Conservation (phyloP, 108 stramenopile species). For the Seminavis robusta region DNA sequence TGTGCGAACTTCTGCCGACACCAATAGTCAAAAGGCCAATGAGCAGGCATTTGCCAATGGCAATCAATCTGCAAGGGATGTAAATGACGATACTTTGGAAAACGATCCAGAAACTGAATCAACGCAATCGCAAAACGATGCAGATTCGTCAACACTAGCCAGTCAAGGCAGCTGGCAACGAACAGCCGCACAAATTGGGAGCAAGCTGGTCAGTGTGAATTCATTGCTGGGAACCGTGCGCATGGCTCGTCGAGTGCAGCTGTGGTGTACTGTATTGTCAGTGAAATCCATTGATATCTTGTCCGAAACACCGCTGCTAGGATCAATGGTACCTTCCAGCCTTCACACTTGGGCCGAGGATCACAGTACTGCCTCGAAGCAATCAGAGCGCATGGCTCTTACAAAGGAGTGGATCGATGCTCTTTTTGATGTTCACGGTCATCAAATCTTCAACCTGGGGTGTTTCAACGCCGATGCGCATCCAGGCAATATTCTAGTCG, state of each 20-base stretch:
- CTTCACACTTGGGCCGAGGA: slow-evolving; percentile 64
- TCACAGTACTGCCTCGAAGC: slow-evolving; percentile 31
- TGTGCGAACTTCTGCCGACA: slow-evolving; percentile 31
- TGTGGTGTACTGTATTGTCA: slow-evolving; percentile 41
- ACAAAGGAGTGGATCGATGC: slow-evolving; percentile 55
- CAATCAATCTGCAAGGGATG: background rate
- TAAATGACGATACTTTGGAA: no score
- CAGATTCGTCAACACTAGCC: no score
- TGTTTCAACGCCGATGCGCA: slow-evolving; percentile 65
- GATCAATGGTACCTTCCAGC: slow-evolving; percentile 23
- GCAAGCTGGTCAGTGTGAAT: slow-evolving; percentile 55
- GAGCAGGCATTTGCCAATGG: background rate
- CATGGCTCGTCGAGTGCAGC: slow-evolving; percentile 28
- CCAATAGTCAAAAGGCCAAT: no score
- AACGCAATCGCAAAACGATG: no score
- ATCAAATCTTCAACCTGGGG: slow-evolving; percentile 72
- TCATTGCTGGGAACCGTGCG: slow-evolving; percentile 46
- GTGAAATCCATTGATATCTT: slow-evolving; percentile 35
- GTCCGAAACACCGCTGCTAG: slow-evolving; percentile 13
- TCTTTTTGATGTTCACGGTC: slow-evolving; percentile 75
- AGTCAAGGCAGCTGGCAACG: slow-evolving; percentile 42
- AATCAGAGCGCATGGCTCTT: slow-evolving; percentile 34
- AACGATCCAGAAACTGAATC: no score
- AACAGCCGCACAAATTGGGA: slow-evolving; percentile 14
- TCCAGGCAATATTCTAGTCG: slow-evolving; percentile 61